A percentile compares a stretch with the other conserved stretches of the same genome.
phyloP scores from a whole-genome alignment of 2,329 filamentous ascomycete genomes.

The Fragosphaeria purpurea region DNA sequence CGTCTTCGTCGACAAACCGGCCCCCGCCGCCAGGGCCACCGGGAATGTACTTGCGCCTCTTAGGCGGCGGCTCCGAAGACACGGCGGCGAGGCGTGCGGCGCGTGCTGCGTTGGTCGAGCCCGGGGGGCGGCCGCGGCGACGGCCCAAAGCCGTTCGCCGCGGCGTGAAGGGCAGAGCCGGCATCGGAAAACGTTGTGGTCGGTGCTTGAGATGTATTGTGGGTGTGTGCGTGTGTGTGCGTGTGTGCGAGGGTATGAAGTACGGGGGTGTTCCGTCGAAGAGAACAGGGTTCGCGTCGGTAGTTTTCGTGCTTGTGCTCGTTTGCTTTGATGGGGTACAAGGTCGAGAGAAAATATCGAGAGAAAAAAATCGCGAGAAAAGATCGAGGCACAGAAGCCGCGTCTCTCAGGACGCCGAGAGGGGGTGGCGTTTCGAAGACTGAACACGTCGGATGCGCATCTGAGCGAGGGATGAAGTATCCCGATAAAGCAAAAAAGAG shows the following conservation, averaged over 20 bases:
- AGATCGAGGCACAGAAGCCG: neutral
- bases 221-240: neutral
- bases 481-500: no score
- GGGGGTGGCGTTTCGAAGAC: neutral
- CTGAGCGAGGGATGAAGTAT: no score
- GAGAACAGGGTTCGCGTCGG: no score
- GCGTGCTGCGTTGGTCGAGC: slow-evolving; percentile 21
- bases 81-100: slow-evolving; percentile 26
- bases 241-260: neutral
- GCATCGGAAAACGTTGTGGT: slow-evolving; percentile 15
- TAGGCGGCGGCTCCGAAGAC: slow-evolving; percentile 52
- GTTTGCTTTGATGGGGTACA: neutral
- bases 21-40: slow-evolving; percentile 81
- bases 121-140: slow-evolving; percentile 35
- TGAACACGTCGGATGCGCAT: neutral
- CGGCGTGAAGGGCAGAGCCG: slow-evolving; percentile 26
- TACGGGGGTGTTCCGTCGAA: no score
- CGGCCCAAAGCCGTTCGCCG: slow-evolving; percentile 32
- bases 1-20: slow-evolving; percentile 67
- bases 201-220: neutral
- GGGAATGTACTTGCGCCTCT: slow-evolving; percentile 70
- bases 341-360: neutral
- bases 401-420: slow-evolving; percentile 4
- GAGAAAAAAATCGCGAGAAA: neutral
- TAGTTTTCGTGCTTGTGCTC: no score